phyloP scores from a whole-genome alignment of 106 monocot species.

The Acorus calamus region DNA sequence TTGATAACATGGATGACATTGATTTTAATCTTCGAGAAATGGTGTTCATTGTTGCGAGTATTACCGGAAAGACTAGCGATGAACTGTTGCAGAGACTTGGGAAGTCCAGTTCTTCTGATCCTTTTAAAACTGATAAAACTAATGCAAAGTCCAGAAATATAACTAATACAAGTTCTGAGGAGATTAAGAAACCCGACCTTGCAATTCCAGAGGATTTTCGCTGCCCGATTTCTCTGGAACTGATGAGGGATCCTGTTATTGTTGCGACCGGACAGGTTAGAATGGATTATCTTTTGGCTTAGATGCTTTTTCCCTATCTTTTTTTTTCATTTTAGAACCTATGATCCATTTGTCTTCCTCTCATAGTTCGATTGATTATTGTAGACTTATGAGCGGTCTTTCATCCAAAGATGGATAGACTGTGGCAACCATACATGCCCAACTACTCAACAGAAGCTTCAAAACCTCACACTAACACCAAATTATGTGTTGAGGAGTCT shows the following conservation, averaged over 20 bases:
- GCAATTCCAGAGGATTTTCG: constrained; percentile 57
- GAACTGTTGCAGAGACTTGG: constrained; percentile 27
- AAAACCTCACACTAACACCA: constrained; percentile 57
- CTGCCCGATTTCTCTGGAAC: constrained; percentile 65
- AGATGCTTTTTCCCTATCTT: too few species aligned
- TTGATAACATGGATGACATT: constrained; percentile 1
- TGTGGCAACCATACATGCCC: constrained; percentile 53
- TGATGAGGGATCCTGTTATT: constrained; percentile 72
- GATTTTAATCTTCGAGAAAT: constrained; percentile 27
- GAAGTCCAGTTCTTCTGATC: constrained; percentile 2
- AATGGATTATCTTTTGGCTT: too few species aligned
- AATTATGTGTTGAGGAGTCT: constrained; percentile 61
- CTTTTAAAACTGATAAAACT: constrained; percentile 1
- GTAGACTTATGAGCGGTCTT: constrained; percentile 63
- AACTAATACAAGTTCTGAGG: constrained; percentile 7
- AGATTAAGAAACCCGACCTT: constrained; percentile 34
- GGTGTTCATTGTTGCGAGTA: constrained; percentile 25
- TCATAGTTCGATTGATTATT: not conserved
- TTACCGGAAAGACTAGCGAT: constrained; percentile 25
- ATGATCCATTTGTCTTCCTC: too few species aligned
- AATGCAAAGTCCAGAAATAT: constrained; percentile 10
- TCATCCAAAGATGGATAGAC: constrained; percentile 68
- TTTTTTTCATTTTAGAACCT: too few species aligned
- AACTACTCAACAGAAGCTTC: constrained; percentile 67
- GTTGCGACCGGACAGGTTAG: constrained; percentile 66